Evolutionary conservation across 73 alveolate genomes (phyloP), one percentile per base, ranked within the genome.

Genomic region (Tetrahymena malaccensis): DNA sequence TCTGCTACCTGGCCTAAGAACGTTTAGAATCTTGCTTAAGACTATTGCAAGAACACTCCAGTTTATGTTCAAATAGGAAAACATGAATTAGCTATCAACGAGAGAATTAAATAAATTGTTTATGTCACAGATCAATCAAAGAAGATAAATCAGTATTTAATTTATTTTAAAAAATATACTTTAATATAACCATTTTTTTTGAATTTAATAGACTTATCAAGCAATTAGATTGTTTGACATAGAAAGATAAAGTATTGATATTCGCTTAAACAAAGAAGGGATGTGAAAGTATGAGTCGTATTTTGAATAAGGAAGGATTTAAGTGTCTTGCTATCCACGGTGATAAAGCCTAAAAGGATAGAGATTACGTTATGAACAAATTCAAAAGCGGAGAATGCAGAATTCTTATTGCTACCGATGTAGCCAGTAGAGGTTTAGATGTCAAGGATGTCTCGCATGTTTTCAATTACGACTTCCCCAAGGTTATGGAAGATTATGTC

Each of bases 391-490:
- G 98, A 10, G 97, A 94, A 95, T 94, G 98, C 58, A 96, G 97
- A 96, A 97, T 98, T 25, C 94, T 98, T 84, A 96, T 98, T 35
- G 99, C 99, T 31, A 98, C 99, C 1, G 99, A 98, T 96, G 99
- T 98, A 0, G 99, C 99, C 21, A 96, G 98, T 31, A 97, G 99
- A 89, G 99, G 99, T 16, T 95, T 99, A 19, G 99, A 98, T 96
- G 98, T 98, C 25, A 97, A 98, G 37, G 98, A 98, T 85, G 97
- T 98, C 44, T 96, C 94, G 84, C 96, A 94, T 57, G 99, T 98
- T 27, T 97, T 98, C 93, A 98, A 98, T 96, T 98, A 97, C 96
- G 99, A 98, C 94, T 95, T 98, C 97, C 99, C 99, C 21, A 96
- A 96, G 94, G 98, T 97, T 94, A 97, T 97, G 27, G 99, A 98